These are phyloP conservation scores for Clausena lansium DNA, from an alignment of 345 rosid species.

Conservation along the genomic window DNA sequence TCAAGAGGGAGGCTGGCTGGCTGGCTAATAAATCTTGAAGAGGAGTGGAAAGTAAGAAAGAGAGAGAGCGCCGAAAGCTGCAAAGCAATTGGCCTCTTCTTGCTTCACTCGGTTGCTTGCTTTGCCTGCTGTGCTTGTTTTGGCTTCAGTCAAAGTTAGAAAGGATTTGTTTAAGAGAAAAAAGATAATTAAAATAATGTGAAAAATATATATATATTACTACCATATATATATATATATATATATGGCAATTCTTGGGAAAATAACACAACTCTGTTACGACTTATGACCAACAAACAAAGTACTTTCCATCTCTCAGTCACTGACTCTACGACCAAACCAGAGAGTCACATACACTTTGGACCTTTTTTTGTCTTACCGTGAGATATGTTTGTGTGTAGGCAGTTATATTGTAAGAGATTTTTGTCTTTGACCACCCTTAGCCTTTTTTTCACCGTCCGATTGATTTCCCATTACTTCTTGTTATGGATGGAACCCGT, in stretches of 20 bases:
- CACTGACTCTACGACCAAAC: neutral
- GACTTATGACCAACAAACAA: neutral
- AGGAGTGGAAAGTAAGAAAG: neutral
- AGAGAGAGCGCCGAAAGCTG: conserved; percentile 49
- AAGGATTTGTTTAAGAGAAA: neutral
- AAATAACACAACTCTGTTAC: conserved; percentile 7
- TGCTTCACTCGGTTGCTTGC: neutral
- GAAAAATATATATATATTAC: neutral
- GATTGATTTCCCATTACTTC: neutral
- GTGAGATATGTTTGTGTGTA: neutral
- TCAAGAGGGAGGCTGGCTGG: neutral
- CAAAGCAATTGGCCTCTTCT: conserved; percentile 21
- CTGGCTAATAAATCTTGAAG: neutral
- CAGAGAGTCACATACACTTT: neutral
- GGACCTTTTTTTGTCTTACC: neutral
- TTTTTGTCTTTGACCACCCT: too few relatives aligned
- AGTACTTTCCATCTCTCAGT: neutral
- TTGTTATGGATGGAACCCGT: neutral
- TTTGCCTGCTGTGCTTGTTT: neutral
- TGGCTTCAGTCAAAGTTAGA: conserved; percentile 30
- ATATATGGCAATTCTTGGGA: conserved; percentile 24
- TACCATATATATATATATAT: neutral
- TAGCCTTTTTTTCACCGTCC: too few relatives aligned
- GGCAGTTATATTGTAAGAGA: neutral
- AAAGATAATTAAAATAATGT: neutral